phyloP scores from a whole-genome alignment of 371 early-diverging fungal species.

The Mortierella sp. region DNA sequence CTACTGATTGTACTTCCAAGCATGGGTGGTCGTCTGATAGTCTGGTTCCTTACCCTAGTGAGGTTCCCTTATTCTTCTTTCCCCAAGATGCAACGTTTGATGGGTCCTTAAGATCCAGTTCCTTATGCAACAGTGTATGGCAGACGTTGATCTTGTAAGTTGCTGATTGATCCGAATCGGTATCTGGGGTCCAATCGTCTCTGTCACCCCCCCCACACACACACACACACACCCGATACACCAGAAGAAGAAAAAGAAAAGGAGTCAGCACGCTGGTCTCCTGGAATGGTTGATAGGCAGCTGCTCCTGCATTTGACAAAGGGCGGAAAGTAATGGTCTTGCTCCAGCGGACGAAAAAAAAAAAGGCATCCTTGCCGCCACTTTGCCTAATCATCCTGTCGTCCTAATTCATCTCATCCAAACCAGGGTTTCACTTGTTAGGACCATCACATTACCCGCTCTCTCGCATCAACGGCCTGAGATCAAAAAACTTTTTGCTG shows the following conservation, averaged over 20 bases:
- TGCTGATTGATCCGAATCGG: constrained; percentile 21
- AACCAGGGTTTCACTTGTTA: not conserved
- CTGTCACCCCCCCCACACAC: too few species aligned
- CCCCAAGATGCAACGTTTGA: constrained; percentile 45
- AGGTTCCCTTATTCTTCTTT: constrained; percentile 39
- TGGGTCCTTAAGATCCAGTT: constrained; percentile 43
- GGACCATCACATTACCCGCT: constrained; percentile 6
- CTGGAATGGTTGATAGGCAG: too few species aligned
- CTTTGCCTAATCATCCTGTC: too few species aligned
- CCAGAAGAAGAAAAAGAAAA: not conserved
- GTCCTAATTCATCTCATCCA: not conserved
- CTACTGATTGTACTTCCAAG: not conserved
- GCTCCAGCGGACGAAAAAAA: too few species aligned
- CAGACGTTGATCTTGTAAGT: constrained; percentile 44
- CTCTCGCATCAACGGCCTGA: constrained; percentile 39
- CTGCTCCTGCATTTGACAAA: too few species aligned
- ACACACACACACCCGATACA: too few species aligned
- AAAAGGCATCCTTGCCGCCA: too few species aligned
- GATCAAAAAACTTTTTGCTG: constrained; percentile 44
- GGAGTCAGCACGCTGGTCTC: too few species aligned
- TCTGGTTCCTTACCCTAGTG: constrained; percentile 35
- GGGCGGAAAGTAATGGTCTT: too few species aligned
- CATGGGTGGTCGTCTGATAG: not conserved
- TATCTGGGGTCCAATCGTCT: constrained; percentile 41
- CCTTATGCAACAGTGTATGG: constrained; percentile 28